Base-by-base conservation (phyloP, 169 alveolate species). In the Plasmodium gaboni region DNA sequence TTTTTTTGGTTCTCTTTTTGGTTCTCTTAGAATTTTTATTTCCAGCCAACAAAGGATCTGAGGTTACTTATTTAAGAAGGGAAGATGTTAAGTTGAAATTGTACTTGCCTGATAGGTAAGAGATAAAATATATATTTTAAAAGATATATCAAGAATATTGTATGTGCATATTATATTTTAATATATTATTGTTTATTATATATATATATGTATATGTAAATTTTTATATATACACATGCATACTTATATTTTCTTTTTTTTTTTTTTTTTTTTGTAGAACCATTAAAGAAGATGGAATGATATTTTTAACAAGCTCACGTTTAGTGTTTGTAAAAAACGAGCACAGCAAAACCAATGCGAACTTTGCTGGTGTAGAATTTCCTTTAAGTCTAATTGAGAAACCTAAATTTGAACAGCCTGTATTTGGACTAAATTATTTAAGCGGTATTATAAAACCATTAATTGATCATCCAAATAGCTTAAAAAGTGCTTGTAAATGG, bases 381-480 rank as follows among this genome's bases (percentile, higher is more conserved):
- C 92, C 92, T 44, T 73, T 86, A 32, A 59, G 48, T 32, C 26
- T 86, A 51, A 71, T 86, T 24, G 92, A 86, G n/a, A 70, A 86
- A 24, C 87, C 76, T 9, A 86, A 70, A 61, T 86, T 86, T 86
- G 92, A 86, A 61, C 92, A 86, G 10, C 92, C 92, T 6, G 87
- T 86, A 15, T 86, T 86, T 86, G 92, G 92, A 5, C 24, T 70
- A 55, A 86, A 86, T 71, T 71, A 86, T 26, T 46, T 86, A 6
- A 50, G 87, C 9, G 92, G 92, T 19, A 64, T 71, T 22, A 55
- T 86, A 26, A 86, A 63, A 15, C 92, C 92, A 22, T 61, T 53
- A 72, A 2, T 86, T 7, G 87, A 86, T 17, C 63, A 71, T 38
- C 92, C 92, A 19, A 86, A 86, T 64, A 71, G 87, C 61, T 51